These are phyloP conservation scores for Hemisphaericaspora nanyangensis DNA, from an alignment of 805 yeast species.

Conservation along the genomic window DNA sequence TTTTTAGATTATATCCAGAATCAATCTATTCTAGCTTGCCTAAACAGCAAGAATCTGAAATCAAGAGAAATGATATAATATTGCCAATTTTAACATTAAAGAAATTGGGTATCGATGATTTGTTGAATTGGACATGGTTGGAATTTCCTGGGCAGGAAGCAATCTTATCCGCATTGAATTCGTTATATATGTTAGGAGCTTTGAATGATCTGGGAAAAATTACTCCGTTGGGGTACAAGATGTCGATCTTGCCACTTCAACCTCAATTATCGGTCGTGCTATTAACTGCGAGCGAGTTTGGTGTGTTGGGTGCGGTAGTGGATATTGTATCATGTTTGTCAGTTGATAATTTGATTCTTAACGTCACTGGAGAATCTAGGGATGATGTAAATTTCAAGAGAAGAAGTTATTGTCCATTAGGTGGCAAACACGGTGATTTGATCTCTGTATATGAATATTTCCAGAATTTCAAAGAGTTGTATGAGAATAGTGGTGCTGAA, in stretches of 20 bases:
- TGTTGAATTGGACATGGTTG: slow-evolving; percentile 87
- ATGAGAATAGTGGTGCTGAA: slow-evolving; percentile 40
- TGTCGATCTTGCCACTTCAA: slow-evolving; percentile 88
- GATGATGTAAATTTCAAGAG: slow-evolving; percentile 82
- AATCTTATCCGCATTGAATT: slow-evolving; percentile 68
- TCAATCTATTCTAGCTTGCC: slow-evolving; percentile 59
- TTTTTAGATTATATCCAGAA: slow-evolving; percentile 80
- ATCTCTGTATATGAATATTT: slow-evolving; percentile 76
- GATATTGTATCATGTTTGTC: slow-evolving; percentile 92
- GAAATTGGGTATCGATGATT: slow-evolving; percentile 76
- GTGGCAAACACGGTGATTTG: slow-evolving; percentile 77
- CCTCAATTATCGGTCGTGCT: slow-evolving; percentile 89
- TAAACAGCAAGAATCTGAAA: slow-evolving; percentile 89
- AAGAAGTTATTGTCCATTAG: slow-evolving; percentile 63
- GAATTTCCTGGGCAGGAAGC: slow-evolving; percentile 85
- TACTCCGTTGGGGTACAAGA: slow-evolving; percentile 74
- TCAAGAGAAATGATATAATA: slow-evolving; percentile 78
- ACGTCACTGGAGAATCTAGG: slow-evolving; percentile 74
- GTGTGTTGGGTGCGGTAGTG: slow-evolving; percentile 62
- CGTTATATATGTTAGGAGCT: slow-evolving; percentile 76
- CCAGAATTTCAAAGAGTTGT: slow-evolving; percentile 43
- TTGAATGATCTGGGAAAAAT: slow-evolving; percentile 71
- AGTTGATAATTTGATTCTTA: slow-evolving; percentile 81
- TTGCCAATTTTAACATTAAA: slow-evolving; percentile 83
- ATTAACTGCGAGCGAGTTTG: slow-evolving; percentile 59